Percentiles rank a stretch among this genome's conserved stretches.
These are phyloP conservation scores for Aspergillus haitiensis DNA, from an alignment of 495 filamentous ascomycete genomes.

Conservation along the genomic window DNA sequence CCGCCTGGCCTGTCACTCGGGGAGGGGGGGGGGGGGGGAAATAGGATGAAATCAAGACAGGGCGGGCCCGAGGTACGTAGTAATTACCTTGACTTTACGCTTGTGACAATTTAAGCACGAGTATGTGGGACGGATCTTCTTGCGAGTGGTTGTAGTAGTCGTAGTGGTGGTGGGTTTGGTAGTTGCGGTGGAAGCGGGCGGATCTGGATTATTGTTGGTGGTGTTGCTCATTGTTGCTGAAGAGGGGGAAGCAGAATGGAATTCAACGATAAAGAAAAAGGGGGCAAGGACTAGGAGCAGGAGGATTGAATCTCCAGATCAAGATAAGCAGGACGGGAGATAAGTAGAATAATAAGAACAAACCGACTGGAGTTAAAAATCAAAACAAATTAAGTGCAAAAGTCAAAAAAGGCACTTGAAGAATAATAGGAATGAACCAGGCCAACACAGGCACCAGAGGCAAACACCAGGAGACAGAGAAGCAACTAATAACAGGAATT, in stretches of 20 bases:
- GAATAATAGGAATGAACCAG: neutral
- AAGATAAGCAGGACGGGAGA: too few relatives aligned
- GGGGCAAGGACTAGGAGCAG: neutral
- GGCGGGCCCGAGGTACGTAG: too few relatives aligned
- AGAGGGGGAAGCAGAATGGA: neutral
- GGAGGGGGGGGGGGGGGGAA: neutral
- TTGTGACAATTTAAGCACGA: slow-evolving; percentile 35
- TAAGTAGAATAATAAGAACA: too few relatives aligned
- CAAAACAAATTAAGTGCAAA: too few relatives aligned
- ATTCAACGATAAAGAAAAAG: neutral
- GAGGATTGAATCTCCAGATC: too few relatives aligned
- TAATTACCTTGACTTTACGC: slow-evolving; percentile 33
- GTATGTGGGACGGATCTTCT: slow-evolving; percentile 33
- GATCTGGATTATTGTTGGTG: neutral
- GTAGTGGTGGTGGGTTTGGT: slow-evolving; percentile 10
- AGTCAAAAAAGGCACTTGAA: neutral
- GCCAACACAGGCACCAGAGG: neutral
- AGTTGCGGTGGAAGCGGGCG: slow-evolving; percentile 2
- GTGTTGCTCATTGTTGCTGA: slow-evolving; percentile 9
- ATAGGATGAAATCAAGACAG: neutral
- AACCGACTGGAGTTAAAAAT: too few relatives aligned
- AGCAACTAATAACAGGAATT: neutral
- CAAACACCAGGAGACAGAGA: neutral
- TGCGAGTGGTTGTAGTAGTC: slow-evolving; percentile 14
- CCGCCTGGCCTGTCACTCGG: neutral